Evolutionary conservation across 208 protist genomes (phyloP).

Genomic region (Angomonas desouzai): DNA sequence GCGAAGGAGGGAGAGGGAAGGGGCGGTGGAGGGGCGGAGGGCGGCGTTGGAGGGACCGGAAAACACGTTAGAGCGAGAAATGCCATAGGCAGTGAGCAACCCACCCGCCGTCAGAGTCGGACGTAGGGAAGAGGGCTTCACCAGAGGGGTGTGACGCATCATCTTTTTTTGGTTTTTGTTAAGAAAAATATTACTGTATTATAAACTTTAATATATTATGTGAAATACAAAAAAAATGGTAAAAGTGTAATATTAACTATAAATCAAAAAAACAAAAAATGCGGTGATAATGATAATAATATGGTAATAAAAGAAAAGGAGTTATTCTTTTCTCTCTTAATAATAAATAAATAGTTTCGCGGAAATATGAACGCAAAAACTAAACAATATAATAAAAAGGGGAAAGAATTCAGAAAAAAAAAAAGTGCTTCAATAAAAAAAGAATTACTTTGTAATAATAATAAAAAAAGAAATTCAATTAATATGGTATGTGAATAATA

Average conservation of each 20-base stretch:
- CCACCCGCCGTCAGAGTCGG: background rate
- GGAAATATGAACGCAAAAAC: conserved; percentile 16
- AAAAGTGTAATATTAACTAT: conserved; percentile 4
- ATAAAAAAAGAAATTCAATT: conserved; percentile 2
- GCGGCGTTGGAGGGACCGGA: background rate
- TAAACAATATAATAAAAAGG: conserved; percentile 5
- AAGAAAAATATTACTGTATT: conserved; percentile 2
- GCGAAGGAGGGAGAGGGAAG: background rate
- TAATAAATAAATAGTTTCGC: conserved; percentile 1
- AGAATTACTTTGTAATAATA: background rate
- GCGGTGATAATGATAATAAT: conserved; percentile 8
- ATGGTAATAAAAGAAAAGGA: conserved; percentile 7
- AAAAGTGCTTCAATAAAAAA: conserved; percentile 13
- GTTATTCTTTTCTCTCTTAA: conserved; percentile 12
- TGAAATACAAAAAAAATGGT: conserved; percentile 10
- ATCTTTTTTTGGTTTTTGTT: conserved; percentile 14
- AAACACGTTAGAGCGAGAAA: background rate
- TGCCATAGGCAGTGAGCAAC: background rate
- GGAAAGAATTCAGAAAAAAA: conserved; percentile 8
- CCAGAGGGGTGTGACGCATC: conserved; percentile 21
- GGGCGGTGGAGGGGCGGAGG: background rate
- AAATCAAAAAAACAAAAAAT: background rate
- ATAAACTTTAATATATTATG: background rate
- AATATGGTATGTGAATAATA: conserved; percentile 14
- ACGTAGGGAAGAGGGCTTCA: background rate